Conservation (phyloP, 75 land plant genomes). For the Sequoiadendron giganteum region DNA sequence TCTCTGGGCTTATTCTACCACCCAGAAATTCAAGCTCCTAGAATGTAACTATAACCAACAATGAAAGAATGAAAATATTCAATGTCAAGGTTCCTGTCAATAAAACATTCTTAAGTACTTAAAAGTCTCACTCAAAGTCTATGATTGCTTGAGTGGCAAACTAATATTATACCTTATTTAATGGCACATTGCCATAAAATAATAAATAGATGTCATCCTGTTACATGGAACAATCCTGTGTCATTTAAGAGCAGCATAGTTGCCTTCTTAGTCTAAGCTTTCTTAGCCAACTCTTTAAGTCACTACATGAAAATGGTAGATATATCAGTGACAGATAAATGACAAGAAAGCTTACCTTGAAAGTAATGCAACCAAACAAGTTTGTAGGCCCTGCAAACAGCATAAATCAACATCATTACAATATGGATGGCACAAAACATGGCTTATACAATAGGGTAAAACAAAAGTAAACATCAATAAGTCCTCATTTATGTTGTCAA, state of each 20-base stretch:
- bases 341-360: constrained; percentile 55
- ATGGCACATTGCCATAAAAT: no score
- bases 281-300: background rate
- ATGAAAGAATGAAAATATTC: background rate
- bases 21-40: background rate
- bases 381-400: constrained; percentile 76
- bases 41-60: background rate
- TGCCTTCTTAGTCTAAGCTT: background rate
- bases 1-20: background rate
- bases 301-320: background rate
- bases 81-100: background rate
- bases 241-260: background rate
- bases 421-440: background rate
- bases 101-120: background rate
- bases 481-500: background rate
- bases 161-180: background rate
- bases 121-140: background rate
- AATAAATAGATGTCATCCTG: background rate
- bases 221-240: background rate
- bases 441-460: background rate
- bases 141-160: background rate
- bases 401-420: constrained; percentile 5
- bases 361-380: constrained; percentile 84
- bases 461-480: background rate
- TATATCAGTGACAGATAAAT: background rate